Evolutionary conservation across 2,329 filamentous ascomycete genomes (phyloP).

Genomic region (Trichoderma atroviride): DNA sequence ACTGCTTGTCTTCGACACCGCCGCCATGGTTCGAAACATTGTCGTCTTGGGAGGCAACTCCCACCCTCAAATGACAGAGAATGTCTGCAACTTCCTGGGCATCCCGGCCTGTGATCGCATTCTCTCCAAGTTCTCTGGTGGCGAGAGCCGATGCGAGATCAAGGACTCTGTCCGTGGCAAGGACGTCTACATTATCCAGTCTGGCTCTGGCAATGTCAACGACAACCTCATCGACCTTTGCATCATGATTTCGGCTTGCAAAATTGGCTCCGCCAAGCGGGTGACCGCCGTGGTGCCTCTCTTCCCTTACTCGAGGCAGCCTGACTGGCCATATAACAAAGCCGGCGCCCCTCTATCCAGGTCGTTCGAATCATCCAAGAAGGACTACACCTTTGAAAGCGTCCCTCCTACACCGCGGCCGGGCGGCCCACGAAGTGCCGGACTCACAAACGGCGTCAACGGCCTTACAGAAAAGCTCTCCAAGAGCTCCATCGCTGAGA

Average conservation of each 20-base stretch:
- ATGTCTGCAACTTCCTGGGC: conserved; percentile 84
- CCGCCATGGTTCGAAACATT: conserved; percentile 87
- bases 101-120: conserved; percentile 83
- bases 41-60: conserved; percentile 92
- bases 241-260: conserved; percentile 98
- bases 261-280: conserved; percentile 85
- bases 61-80: conserved; percentile 84
- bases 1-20: background rate
- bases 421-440: conserved; percentile 66
- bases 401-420: conserved; percentile 83
- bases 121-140: conserved; percentile 89
- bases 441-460: conserved; percentile 68
- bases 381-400: conserved; percentile 87
- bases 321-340: conserved; percentile 97
- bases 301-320: conserved; percentile 96
- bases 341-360: conserved; percentile 83
- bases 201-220: conserved; percentile 88
- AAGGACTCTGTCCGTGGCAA: conserved; percentile 95
- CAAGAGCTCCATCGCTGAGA: conserved; percentile 62
- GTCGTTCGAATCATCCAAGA: conserved; percentile 55
- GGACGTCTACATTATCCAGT: conserved; percentile 98
- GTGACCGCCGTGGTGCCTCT: conserved; percentile 93
- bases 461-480: conserved; percentile 71
- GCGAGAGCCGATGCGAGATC: conserved; percentile 94
- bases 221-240: conserved; percentile 95